These are phyloP conservation scores for Amaranthus tricolor DNA, from an alignment of 179 eudicot genomes.

Conservation along the genomic window DNA sequence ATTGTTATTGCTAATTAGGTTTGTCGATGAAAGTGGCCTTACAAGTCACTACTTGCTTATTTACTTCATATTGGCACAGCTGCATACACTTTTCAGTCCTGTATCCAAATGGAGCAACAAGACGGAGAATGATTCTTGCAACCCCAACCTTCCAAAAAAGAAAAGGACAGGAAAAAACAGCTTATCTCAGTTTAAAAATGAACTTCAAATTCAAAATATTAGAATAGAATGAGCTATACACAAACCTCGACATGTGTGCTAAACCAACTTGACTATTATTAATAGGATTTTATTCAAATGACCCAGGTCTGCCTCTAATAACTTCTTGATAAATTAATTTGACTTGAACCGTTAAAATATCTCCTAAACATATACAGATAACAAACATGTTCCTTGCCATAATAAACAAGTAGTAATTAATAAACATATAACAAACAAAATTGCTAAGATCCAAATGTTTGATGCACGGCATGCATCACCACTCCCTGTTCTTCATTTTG, in stretches of 20 bases:
- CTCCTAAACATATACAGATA: neutral
- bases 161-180: neutral
- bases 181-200: neutral
- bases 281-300: no score
- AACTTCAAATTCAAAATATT: neutral
- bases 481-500: neutral
- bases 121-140: conserved; percentile 1
- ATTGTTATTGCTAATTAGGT: neutral
- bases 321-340: neutral
- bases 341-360: neutral
- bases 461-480: neutral
- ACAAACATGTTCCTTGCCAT: neutral
- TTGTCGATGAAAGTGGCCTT: conserved; percentile 6
- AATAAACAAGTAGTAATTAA: neutral
- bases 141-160: neutral
- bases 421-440: neutral
- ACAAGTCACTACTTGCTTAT: neutral
- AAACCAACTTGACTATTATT: no score
- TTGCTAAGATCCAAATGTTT: neutral
- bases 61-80: neutral
- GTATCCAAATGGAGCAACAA: neutral
- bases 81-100: neutral
- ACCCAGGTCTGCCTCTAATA: no score
- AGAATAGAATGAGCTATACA: no score
- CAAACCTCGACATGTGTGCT: no score